A percentile compares a stretch with the other conserved stretches of the same genome.
phyloP scores from a whole-genome alignment of 805 yeast species.

The Suhomyces sp. region DNA sequence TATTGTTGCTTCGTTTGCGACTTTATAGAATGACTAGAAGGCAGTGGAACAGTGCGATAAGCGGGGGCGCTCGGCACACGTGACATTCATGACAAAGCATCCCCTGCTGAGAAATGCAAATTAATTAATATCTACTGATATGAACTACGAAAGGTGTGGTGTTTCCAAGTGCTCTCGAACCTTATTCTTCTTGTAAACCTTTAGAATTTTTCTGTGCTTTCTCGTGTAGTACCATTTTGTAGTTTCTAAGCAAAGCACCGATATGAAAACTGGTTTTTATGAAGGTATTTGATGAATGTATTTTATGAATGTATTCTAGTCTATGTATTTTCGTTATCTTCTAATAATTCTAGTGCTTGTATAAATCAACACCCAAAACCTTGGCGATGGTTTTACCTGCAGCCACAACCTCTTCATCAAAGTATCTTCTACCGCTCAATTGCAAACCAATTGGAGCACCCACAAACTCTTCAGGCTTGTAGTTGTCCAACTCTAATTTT shows the following conservation, averaged over 20 bases:
- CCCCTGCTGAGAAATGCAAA: background rate
- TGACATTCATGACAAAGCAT: background rate
- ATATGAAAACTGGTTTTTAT: no score
- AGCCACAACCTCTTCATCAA: conserved; percentile 56
- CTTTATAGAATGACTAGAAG: background rate
- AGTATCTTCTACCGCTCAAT: conserved; percentile 51
- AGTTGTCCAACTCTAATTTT: conserved; percentile 45
- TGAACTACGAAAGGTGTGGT: background rate
- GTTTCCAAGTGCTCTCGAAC: no score
- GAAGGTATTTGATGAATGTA: background rate
- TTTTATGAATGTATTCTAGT: background rate
- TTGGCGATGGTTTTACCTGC: conserved; percentile 41
- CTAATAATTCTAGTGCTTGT: conserved; percentile 14
- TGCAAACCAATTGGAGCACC: conserved; percentile 59
- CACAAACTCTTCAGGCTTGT: conserved; percentile 44
- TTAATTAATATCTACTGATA: no score
- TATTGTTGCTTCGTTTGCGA: background rate
- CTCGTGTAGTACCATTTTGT: no score
- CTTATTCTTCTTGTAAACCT: no score
- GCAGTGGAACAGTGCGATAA: background rate
- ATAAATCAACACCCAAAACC: conserved; percentile 28
- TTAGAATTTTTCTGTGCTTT: no score
- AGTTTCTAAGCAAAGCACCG: no score
- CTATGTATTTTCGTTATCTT: background rate
- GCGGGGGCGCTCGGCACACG: background rate